Base-by-base conservation (phyloP, 2,329 filamentous ascomycete genomes). In the Ophiostoma piceae region DNA sequence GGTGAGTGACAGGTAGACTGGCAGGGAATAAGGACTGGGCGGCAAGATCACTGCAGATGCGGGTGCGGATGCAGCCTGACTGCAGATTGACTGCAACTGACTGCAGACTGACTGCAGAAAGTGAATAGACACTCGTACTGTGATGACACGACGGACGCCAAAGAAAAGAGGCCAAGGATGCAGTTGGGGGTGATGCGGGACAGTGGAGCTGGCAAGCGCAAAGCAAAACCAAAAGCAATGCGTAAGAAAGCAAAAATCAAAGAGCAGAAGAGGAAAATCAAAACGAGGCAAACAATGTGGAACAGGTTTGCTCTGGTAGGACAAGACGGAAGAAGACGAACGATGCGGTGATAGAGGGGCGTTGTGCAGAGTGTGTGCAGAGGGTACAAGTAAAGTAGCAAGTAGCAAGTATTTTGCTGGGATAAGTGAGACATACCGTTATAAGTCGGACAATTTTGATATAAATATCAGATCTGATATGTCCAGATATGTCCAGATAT, bases 251-350 rank as follows among this genome's bases (percentile, higher is more conserved):
- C 35, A 35, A 35, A 35, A 35, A 8, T 35, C 35, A 35, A 35
- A 35, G 3, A 35, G 1, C 35, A 35, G n/a, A 35, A 35, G 35
- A 35, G 35, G 2, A 35, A 8, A 8, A 5, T 35, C 8, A 51
- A n/a, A 26, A 47, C 43, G 7, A 47, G 19, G 43, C 43, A 47
- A 8, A n/a, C 43, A 47, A 57, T 57, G n/a, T 57, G 51, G n/a
- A 57, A 57, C 51, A n/a, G 22, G 51, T 26, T 57, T 57, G 51
- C 57, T 16, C 3, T 26, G 57, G 57, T 62, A 62, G 57, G 57
- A 62, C 57, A 32, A 62, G 26, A 62, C 22, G 54, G 57, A 62
- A 62, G 57, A 32, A 32, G 54, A 60, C 12, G 54, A 29, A 22
- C 54, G 54, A 60, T 60, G 54, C 54, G 54, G 54, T 60, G 54